Percentiles rank a stretch among this genome's conserved stretches.
These are phyloP conservation scores for Phaffomyces antillensis DNA, from an alignment of 805 yeast genomes.

Conservation along the genomic window DNA sequence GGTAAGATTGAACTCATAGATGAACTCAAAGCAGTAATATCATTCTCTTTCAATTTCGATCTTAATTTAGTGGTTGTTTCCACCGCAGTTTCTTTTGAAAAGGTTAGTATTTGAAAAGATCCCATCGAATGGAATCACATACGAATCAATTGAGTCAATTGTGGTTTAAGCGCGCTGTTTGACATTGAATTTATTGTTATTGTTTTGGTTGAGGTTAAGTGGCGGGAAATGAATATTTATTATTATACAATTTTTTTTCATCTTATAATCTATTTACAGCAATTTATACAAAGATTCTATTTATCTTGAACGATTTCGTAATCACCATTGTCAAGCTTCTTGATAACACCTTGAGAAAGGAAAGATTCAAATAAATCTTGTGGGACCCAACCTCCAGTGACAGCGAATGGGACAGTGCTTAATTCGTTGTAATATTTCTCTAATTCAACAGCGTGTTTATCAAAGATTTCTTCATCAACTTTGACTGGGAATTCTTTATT, in stretches of 20 bases:
- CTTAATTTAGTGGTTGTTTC: conserved; percentile 9
- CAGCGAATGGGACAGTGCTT: conserved; percentile 72
- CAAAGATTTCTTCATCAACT: conserved; percentile 52
- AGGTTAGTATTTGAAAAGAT: background rate
- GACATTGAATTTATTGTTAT: conserved; percentile 1
- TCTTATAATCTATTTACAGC: no score
- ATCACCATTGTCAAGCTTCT: conserved; percentile 52
- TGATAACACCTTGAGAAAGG: conserved; percentile 60
- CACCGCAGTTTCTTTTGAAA: conserved; percentile 11
- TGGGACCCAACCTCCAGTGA: conserved; percentile 93
- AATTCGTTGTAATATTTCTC: conserved; percentile 63
- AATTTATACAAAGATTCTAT: no score
- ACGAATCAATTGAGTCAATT: conserved; percentile 17
- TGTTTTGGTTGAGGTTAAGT: background rate
- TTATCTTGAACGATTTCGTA: conserved; percentile 27
- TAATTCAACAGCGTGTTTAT: conserved; percentile 48
- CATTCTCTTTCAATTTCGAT: conserved; percentile 8
- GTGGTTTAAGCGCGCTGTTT: conserved; percentile 10
- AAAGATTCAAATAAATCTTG: conserved; percentile 81
- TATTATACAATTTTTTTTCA: no score
- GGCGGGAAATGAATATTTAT: background rate
- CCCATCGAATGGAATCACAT: background rate
- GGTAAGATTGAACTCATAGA: conserved; percentile 23
- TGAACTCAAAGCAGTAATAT: conserved; percentile 11
- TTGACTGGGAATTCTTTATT: conserved; percentile 51